Evolutionary conservation across 768 basidiomycete genomes (phyloP), one percentile per base, ranked within the genome.

Genomic region (Dictyophora rubrovolvata): DNA sequence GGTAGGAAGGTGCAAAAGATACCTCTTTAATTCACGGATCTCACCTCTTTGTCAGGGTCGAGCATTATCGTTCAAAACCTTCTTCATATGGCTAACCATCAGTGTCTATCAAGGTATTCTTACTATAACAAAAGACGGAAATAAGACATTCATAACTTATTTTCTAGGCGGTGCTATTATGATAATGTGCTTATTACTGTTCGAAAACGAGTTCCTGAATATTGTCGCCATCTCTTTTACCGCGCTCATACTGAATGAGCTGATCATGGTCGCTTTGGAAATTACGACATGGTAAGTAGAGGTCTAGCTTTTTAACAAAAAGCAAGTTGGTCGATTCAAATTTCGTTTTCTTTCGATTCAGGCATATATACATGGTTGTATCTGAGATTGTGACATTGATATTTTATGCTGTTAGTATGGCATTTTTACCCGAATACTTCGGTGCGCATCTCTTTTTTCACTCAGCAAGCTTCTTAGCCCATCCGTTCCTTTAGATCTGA

Each of bases 141-240:
- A 20, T 20, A 46, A n/a, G 42, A 55, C 18, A 37, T 20, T 18
- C 47, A 51, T 59, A 1, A 56, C 20, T 36, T 16, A 21, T 5
- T 34, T 33, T 28, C 0, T 63, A 94, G 93, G 94, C 64, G 91
- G 91, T 46, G 93, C 93, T 4, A 99, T 99, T 72, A 99, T 99
- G 96, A 90, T 99, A 67, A 84, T 95, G 77, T 96, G 92, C 0
- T 83, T 99, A 20, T 81, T 95, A 8, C 80, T 99, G 1, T 99
- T 98, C 70, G 96, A 99, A 73, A 94, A 82, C 55, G 94, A 99
- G 67, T 98, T 98, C 72, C 71, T 98, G 64, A 96, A 98, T 69
- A 97, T 99, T 61, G 96, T 99, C 33, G 87, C 95, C 18, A 99
- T 98, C 64, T 98, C 96, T 0, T 99, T 96, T 70, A 96, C 94